phyloP scores from a whole-genome alignment of 169 alveolate genomes.

The Ichthyophthirius multifiliis region DNA sequence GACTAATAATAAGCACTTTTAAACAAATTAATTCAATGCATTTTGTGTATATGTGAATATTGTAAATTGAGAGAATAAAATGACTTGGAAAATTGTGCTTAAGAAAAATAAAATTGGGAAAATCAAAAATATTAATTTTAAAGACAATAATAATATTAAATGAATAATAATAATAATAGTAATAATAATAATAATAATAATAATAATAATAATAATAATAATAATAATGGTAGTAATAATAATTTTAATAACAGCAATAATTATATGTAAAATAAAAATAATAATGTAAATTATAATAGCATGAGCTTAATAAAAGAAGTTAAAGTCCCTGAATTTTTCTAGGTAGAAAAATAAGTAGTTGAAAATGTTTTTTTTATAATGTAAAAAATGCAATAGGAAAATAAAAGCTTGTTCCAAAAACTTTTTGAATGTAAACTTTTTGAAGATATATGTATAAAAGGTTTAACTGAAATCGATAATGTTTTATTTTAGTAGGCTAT shows the following conservation, averaged over 20 bases:
- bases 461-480: neutral
- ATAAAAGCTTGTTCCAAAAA: neutral
- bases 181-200: too few species aligned
- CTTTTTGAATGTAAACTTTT: neutral
- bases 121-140: neutral
- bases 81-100: neutral
- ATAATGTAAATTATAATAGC: too few species aligned
- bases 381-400: neutral
- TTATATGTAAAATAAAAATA: neutral
- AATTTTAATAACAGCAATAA: neutral
- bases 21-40: neutral
- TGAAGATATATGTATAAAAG: neutral
- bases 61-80: neutral
- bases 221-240: neutral
- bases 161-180: too few species aligned
- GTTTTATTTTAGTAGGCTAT: neutral
- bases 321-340: neutral
- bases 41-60: neutral
- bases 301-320: too few species aligned
- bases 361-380: neutral
- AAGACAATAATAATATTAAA: neutral
- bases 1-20: neutral
- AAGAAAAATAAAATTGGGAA: neutral
- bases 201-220: too few species aligned
- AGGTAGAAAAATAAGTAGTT: neutral